Evolutionary conservation across 768 basidiomycete genomes (phyloP), one percentile per base, ranked within the genome.

Genomic region (Pisolithus sp.): DNA sequence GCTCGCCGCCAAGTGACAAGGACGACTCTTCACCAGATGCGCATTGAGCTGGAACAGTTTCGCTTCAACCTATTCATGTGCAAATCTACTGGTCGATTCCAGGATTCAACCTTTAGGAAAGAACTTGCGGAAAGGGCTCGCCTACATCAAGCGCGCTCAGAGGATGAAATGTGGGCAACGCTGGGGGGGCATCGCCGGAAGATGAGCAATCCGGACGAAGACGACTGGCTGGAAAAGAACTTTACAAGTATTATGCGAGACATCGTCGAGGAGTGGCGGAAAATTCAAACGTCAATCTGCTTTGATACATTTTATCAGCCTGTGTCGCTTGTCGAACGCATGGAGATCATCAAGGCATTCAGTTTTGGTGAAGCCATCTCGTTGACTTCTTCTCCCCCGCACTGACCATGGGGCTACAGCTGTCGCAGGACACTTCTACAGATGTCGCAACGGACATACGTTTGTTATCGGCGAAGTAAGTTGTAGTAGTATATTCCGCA

Each of bases 381-480:
- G 17, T 10, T 20, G 6, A 44, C 18, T 13, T 24, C 0, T 5
- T n/a, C 9, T 3, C 13, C 13, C 42, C 54, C 17, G 52, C 48
- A 20, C 13, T 55, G 18, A 42, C 17, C 17, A n/a, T 28, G 23
- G 12, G 20, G 31, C 18, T 46, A 50, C 50, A 73, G 74, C 65
- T 8, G 66, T 69, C 7, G 64, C 70, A 3, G 76, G 76, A 0
- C 77, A 78, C 57, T 78, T 73, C 53, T 78, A 76, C 51, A 73
- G 70, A 17, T 81, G 79, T 51, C 73, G 67, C 0, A 83, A 84
- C 46, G 84, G 84, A 0, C 84, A 86, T 56, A 71, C 76, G 0
- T 85, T 80, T 50, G 76, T 81, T 2, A 84, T 86, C 31, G 66
- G 61, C 0, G 77, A 83, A 62, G 80, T 84, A 51, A 36, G 40